Evolutionary conservation across 2,329 filamentous ascomycete genomes (phyloP), one percentile per base, ranked within the genome.

Genomic region (Nannizzia gypsea): DNA sequence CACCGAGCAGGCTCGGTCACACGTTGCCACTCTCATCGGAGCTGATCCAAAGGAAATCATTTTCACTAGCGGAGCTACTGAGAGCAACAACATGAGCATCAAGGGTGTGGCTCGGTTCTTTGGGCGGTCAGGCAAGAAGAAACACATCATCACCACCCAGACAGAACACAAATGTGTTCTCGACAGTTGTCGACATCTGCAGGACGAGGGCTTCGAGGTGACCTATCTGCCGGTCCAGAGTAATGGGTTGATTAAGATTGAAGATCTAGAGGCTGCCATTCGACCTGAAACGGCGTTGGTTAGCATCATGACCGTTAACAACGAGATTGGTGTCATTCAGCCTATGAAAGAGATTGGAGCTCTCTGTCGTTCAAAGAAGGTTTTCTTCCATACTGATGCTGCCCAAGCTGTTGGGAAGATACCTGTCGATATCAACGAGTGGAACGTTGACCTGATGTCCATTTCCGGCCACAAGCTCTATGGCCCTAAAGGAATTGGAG

Each of bases 31-130:
- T 42, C 81, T 99, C 59, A 93, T 99, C 65, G 92, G 92, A 26
- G 93, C 93, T 28, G 90, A 99, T 72, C 80, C 93, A 4, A 99
- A 99, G 76, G 93, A 99, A 73, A 97, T 99, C 65, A 95, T 99
- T 68, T 97, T 99, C 76, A 99, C 93, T 5, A 96, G 91, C 68
- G 93, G 93, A 59, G 93, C 93, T 15, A 99, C 93, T 0, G 93
- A 99, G 78, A 96, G 90, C 72, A 99, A 99, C 77, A 99, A 99
- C 70, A 99, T 99, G 93, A 96, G 90, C 74, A 90, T 99, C 78
- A 99, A 99, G 78, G 93, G 93, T 64, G 92, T 99, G 6, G 91
- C 93, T 20, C 83, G 92, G 64, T 99, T 99, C 77, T 96, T 96
- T 72, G 90, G 90, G 65, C 84, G 89, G 61, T 85, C 84, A 1